Conservation (phyloP, 73 alveolate genomes). For the Paramecium primaurelia region DNA sequence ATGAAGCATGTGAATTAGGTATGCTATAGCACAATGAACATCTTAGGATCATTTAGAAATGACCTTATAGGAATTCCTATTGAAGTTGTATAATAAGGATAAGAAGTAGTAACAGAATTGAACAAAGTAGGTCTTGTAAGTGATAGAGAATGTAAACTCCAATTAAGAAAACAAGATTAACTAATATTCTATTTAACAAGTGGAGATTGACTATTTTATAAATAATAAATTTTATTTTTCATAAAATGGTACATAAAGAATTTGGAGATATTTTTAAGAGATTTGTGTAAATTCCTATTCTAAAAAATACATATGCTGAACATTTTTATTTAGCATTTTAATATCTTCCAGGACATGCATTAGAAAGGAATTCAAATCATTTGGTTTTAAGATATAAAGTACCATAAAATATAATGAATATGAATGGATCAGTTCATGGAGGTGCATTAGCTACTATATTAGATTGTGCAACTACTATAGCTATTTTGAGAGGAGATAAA, state of each 20-base stretch:
- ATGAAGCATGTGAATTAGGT: slow-evolving; percentile 19
- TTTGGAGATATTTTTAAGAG: slow-evolving; percentile 22
- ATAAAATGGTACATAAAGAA: slow-evolving; percentile 1
- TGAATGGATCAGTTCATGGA: slow-evolving; percentile 65
- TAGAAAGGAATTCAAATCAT: background rate
- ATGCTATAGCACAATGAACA: background rate
- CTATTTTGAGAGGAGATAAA: slow-evolving; percentile 62
- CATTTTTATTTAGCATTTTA: background rate
- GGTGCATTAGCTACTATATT: slow-evolving; percentile 68
- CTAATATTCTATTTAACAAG: background rate
- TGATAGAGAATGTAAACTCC: background rate
- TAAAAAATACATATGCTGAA: background rate
- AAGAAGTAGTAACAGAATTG: slow-evolving; percentile 11
- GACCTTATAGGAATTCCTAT: background rate
- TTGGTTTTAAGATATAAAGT: slow-evolving; percentile 53
- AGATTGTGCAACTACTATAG: slow-evolving; percentile 63
- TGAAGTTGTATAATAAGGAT: background rate
- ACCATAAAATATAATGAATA: slow-evolving; percentile 18
- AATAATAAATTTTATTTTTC: background rate
- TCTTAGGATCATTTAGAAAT: background rate
- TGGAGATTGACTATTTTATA: slow-evolving; percentile 3
- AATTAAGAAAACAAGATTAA: slow-evolving; percentile 3
- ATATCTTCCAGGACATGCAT: slow-evolving; percentile 5
- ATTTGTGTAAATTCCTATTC: background rate
- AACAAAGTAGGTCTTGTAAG: background rate